Percentiles rank a stretch among this genome's conserved stretches.
Conservation (phyloP, 129 eudicot species). For the Apium graveolens region DNA sequence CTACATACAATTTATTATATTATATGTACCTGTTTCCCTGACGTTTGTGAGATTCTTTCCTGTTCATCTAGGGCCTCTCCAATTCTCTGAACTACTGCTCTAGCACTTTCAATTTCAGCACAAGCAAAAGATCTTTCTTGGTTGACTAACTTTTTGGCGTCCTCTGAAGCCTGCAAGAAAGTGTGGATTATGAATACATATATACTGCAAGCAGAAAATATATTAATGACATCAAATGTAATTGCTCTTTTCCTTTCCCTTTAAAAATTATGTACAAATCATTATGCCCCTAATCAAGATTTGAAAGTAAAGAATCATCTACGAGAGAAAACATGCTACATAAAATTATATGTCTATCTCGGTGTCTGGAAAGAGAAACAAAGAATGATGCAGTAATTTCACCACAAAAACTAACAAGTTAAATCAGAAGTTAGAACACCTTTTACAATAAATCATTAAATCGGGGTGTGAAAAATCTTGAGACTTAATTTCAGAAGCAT, state of each 20-base stretch:
- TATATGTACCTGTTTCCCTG: constrained; percentile 63
- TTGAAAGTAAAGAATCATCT: not conserved
- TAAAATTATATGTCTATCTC: not conserved
- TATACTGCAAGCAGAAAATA: no score
- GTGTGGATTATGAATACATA: constrained; percentile 1
- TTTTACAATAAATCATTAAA: not conserved
- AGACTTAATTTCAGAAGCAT: not conserved
- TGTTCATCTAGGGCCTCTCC: constrained; percentile 98
- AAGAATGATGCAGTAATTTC: not conserved
- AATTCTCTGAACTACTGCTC: constrained; percentile 87
- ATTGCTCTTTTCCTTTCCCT: not conserved
- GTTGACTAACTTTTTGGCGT: constrained; percentile 91
- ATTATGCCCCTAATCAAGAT: not conserved
- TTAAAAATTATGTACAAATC: not conserved
- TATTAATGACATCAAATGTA: not conserved
- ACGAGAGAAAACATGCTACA: not conserved
- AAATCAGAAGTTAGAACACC: not conserved
- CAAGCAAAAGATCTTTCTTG: constrained; percentile 99
- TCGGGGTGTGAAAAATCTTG: not conserved
- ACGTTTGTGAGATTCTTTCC: constrained; percentile 57
- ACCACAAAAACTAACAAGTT: not conserved
- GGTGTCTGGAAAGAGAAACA: not conserved
- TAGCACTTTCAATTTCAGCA: constrained; percentile 98
- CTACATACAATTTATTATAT: not conserved
- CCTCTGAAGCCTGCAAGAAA: constrained; percentile 85